Base-by-base conservation (phyloP, 352 stramenopile species). In the Phytophthora pinifolia region DNA sequence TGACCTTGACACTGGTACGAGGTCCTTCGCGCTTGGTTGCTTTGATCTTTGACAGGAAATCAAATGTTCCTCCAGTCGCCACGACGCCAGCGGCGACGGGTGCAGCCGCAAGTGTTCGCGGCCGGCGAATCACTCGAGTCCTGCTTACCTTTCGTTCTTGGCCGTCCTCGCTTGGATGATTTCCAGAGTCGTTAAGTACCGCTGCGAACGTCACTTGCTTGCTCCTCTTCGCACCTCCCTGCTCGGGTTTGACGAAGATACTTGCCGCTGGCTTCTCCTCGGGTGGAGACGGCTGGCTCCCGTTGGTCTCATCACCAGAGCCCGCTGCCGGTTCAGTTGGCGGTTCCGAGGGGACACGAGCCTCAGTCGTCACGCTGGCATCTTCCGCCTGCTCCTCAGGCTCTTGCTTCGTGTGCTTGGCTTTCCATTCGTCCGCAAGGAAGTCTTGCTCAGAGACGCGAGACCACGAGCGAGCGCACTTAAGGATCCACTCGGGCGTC, bases 41-140 rank as follows among this genome's bases (percentile, higher is more conserved):
- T 15, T 62, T 76, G 30, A 94, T 91, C 64, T 90, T 94, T n/a
- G 78, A 86, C 48, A 94, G 48, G 25, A 94, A 94, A 49, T 94
- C 84, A 54, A 94, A 89, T 32, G 84, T 92, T 0, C 83, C 80
- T 17, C 84, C 84, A 48, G 75, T 87, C 9, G 82, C 84, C 18
- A 94, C 84, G 6, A 83, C 65, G 18, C 84, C 84, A 35, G 83
- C 86, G 33, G 70, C 70, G 46, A 82, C 72, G 9, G 76, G 52
- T 27, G 68, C 62, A 25, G 41, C 22, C 30, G 59, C 52, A 49
- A 62, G 31, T 15, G 33, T 51, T 44, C 64, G 55, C 38, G 59
- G 37, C 22, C 54, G 51, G 5, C 59, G 67, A 57, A 75, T 48
- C 27, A 79, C 56, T 36, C 65, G 62, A 47, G 62, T 69, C 36